Conservation (phyloP, 768 basidiomycete genomes). For the Leccinum olivaceopallidum region DNA sequence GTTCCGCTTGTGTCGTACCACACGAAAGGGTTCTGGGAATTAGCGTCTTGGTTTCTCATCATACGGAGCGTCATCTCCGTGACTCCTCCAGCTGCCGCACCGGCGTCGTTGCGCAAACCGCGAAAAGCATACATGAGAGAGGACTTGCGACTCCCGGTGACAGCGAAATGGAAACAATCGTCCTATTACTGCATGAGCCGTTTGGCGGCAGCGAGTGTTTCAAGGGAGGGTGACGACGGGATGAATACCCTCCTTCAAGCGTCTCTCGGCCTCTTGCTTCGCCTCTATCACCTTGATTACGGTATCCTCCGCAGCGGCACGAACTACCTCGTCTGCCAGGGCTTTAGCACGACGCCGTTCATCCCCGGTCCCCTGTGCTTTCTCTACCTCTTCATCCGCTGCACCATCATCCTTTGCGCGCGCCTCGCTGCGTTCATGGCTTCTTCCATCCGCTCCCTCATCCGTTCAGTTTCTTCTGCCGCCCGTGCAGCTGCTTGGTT, state of each 20-base stretch:
- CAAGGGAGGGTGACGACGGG: constrained; percentile 19
- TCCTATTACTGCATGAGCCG: constrained; percentile 26
- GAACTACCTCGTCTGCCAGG: constrained; percentile 9
- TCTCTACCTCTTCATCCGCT: constrained; percentile 4
- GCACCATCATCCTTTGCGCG: too few relatives aligned
- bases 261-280: constrained; percentile 17
- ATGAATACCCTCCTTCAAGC: constrained; percentile 25
- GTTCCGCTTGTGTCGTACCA: constrained; percentile 18
- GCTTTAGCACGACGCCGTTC: constrained; percentile 13
- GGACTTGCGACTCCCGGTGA: constrained; percentile 40
- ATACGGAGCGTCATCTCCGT: constrained; percentile 20
- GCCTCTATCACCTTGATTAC: constrained; percentile 6
- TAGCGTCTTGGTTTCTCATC: constrained; percentile 17
- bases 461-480: too few relatives aligned
- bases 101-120: constrained; percentile 23
- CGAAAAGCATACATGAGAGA: constrained; percentile 39
- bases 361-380: constrained; percentile 9
- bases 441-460: too few relatives aligned
- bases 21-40: constrained; percentile 16
- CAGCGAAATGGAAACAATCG: constrained; percentile 34
- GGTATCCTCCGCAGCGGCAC: constrained; percentile 18
- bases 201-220: constrained; percentile 18
- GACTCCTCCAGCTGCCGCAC: constrained; percentile 21
- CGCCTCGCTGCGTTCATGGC: too few relatives aligned
- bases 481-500: too few relatives aligned